Conservation (phyloP, 305 asterid species). For the Coffea humblotiana region DNA sequence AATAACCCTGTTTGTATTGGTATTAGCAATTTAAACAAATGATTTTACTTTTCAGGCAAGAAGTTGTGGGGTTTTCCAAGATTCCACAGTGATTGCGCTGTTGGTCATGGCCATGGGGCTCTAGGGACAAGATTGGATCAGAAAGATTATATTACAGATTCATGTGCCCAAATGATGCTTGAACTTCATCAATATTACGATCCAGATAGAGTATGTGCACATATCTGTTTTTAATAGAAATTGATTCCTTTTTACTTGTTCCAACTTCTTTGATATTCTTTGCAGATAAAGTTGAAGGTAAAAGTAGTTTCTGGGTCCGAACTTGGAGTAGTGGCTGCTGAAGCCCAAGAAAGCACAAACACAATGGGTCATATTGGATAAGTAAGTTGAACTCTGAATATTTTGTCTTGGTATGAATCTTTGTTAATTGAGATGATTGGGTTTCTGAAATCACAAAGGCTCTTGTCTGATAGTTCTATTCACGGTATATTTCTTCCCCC, state of each 20-base stretch:
- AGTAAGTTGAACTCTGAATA: constrained; percentile 45
- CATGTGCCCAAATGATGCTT: constrained; percentile 66
- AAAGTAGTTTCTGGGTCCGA: constrained; percentile 60
- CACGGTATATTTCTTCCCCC: not conserved
- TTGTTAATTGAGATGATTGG: constrained; percentile 5
- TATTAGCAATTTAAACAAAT: not conserved
- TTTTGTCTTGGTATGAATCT: constrained; percentile 5
- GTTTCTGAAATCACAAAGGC: not conserved
- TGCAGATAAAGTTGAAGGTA: constrained; percentile 66
- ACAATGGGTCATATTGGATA: constrained; percentile 85
- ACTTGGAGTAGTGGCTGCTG: constrained; percentile 74
- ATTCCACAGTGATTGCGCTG: constrained; percentile 58
- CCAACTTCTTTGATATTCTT: constrained; percentile 3
- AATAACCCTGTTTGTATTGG: constrained; percentile 43
- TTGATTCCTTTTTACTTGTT: not conserved
- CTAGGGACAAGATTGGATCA: constrained; percentile 51
- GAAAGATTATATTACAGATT: constrained; percentile 66
- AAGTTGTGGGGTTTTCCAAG: constrained; percentile 54
- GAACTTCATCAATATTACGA: constrained; percentile 62
- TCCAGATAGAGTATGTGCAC: constrained; percentile 52
- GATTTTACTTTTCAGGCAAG: constrained; percentile 42
- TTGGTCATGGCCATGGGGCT: constrained; percentile 37
- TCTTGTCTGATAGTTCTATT: not conserved
- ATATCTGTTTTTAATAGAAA: not conserved
- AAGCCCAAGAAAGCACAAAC: constrained; percentile 69